phyloP scores from a whole-genome alignment of 768 basidiomycete species.

The Mycena rosella region DNA sequence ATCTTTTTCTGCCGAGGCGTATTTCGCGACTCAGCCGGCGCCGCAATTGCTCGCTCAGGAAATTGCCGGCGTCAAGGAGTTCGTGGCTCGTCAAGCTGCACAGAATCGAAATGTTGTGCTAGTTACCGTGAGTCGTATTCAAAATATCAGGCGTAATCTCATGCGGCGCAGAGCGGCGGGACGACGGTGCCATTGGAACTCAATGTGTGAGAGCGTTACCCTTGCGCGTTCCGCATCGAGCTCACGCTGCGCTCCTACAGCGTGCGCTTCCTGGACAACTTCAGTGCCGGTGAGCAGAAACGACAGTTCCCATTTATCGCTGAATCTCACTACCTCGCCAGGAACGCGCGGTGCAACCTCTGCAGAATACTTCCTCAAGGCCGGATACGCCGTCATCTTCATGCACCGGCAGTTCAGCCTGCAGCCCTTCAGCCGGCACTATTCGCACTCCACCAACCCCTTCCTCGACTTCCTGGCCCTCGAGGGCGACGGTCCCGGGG shows the following conservation, averaged over 20 bases:
- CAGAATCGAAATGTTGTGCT: conserved; percentile 85
- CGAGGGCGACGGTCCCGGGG: no score
- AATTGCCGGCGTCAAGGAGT: conserved; percentile 72
- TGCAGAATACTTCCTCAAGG: conserved; percentile 96
- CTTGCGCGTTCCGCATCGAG: conserved; percentile 40
- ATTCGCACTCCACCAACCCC: conserved; percentile 97
- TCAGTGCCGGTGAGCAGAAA: conserved; percentile 86
- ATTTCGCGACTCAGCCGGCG: conserved; percentile 89
- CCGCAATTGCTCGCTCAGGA: conserved; percentile 81
- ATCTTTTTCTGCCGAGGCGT: conserved; percentile 86
- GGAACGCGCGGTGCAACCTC: conserved; percentile 98
- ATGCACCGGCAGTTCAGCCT: conserved; percentile 98
- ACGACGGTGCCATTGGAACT: conserved; percentile 98
- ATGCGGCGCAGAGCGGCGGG: conserved; percentile 84
- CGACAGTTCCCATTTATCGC: neutral
- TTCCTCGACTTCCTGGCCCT: conserved; percentile 96
- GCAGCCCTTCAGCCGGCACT: conserved; percentile 97
- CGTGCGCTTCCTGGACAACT: conserved; percentile 98
- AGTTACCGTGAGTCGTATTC: conserved; percentile 80
- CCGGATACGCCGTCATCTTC: conserved; percentile 98
- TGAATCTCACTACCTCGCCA: conserved; percentile 44
- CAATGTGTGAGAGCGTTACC: conserved; percentile 87
- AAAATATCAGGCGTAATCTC: conserved; percentile 25
- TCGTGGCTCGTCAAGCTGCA: conserved; percentile 75
- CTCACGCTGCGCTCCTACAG: conserved; percentile 61